Evolutionary conservation across 768 basidiomycete species (phyloP).

Genomic region (Lactarius quietus): DNA sequence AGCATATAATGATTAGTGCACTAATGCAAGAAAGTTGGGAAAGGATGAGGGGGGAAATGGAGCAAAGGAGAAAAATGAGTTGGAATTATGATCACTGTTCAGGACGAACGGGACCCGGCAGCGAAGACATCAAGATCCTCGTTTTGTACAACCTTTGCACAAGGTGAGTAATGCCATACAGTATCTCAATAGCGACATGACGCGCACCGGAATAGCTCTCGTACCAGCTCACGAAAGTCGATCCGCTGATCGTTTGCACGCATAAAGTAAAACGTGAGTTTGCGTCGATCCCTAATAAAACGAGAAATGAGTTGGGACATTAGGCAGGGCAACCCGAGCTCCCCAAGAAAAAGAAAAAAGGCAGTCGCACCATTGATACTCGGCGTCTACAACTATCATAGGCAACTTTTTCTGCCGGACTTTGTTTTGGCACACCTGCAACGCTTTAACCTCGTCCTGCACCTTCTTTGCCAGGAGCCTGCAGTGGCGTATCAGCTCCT

Average conservation of each 20-base stretch:
- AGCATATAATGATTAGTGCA: conserved; percentile 14
- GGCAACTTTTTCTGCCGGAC: conserved; percentile 91
- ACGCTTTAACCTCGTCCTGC: conserved; percentile 88
- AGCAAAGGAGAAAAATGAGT: neutral
- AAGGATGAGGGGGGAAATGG: conserved; percentile 2
- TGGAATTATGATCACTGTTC: conserved; percentile 38
- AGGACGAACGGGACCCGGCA: conserved; percentile 47
- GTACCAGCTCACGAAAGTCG: conserved; percentile 93
- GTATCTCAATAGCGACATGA: neutral
- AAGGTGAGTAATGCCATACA: conserved; percentile 3
- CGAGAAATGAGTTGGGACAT: neutral
- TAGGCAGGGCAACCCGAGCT: neutral
- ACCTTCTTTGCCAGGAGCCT: conserved; percentile 78
- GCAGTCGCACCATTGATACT: conserved; percentile 92
- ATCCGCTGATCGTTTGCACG: conserved; percentile 69
- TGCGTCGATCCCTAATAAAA: conserved; percentile 84
- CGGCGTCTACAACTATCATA: conserved; percentile 99
- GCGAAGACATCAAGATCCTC: conserved; percentile 91
- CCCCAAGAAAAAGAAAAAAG: neutral
- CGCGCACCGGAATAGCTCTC: conserved; percentile 84
- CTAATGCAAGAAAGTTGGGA: neutral
- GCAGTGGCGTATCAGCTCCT: conserved; percentile 15
- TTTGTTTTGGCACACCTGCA: conserved; percentile 88
- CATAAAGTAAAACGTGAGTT: conserved; percentile 96
- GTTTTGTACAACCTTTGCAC: conserved; percentile 81